Evolutionary conservation across 306 rosid species (phyloP).

Genomic region (Gynostemma pentaphyllum): DNA sequence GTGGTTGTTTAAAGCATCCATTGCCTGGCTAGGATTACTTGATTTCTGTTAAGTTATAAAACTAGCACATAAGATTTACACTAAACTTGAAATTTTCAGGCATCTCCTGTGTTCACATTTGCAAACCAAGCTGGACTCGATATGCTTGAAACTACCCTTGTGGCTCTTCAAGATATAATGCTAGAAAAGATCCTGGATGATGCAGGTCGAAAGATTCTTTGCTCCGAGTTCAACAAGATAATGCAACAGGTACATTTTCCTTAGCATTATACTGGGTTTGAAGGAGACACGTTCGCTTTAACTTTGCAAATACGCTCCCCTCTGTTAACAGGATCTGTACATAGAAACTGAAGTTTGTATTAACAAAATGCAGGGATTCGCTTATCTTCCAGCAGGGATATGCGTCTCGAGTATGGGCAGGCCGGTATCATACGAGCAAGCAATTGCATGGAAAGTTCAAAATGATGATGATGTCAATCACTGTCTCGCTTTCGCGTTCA

Average conservation of each 20-base stretch:
- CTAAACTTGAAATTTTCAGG: constrained; percentile 30
- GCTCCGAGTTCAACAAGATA: constrained; percentile 87
- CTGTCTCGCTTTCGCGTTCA: constrained; percentile 81
- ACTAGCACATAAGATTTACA: neutral
- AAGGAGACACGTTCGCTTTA: neutral
- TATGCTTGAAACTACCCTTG: constrained; percentile 93
- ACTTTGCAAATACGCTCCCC: neutral
- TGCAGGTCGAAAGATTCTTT: constrained; percentile 68
- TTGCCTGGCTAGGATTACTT: neutral
- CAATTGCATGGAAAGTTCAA: constrained; percentile 87
- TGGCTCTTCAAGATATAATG: constrained; percentile 87
- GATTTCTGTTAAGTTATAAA: neutral
- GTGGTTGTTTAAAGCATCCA: neutral
- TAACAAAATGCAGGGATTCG: constrained; percentile 49
- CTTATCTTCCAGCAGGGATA: constrained; percentile 70
- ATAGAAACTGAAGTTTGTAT: neutral
- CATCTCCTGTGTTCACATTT: constrained; percentile 81
- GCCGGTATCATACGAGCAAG: constrained; percentile 77
- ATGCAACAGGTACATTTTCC: constrained; percentile 61
- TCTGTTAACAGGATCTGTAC: too few species aligned
- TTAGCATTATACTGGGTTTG: neutral
- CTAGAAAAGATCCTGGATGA: constrained; percentile 89
- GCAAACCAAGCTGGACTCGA: constrained; percentile 95
- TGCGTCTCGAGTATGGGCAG: constrained; percentile 88
- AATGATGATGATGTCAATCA: constrained; percentile 79